phyloP scores from a whole-genome alignment of 306 rosid genomes.

The Rubus parviflorus region DNA sequence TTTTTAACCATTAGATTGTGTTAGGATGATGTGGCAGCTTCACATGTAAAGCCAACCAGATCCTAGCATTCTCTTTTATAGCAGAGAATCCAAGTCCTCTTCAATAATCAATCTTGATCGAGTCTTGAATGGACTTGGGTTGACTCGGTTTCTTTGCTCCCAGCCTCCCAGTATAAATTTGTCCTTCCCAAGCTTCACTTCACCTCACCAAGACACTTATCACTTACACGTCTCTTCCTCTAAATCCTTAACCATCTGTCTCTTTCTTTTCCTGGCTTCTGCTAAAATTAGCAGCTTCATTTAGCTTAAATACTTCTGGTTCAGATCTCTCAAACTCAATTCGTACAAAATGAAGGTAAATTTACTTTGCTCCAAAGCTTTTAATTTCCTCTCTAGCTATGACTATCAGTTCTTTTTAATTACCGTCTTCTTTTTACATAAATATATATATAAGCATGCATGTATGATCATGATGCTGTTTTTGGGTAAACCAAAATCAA shows the following conservation, averaged over 20 bases:
- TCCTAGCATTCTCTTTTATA: too few relatives aligned
- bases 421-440: not conserved
- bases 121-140: too few relatives aligned
- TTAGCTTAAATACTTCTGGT: too few relatives aligned
- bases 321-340: constrained; percentile 1
- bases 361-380: not conserved
- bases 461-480: not conserved
- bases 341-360: constrained; percentile 43
- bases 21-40: too few relatives aligned
- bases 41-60: too few relatives aligned
- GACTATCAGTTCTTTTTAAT: too few relatives aligned
- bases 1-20: too few relatives aligned
- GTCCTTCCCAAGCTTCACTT: not conserved
- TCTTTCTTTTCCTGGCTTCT: not conserved
- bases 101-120: not conserved
- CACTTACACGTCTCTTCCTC: not conserved
- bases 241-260: not conserved
- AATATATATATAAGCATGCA: too few relatives aligned
- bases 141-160: not conserved
- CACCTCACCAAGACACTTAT: not conserved
- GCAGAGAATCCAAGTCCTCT: too few relatives aligned
- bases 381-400: not conserved
- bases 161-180: constrained; percentile 5
- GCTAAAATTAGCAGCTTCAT: not conserved
- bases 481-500: not conserved